Percentiles rank a stretch among this genome's conserved stretches.
phyloP scores from a whole-genome alignment of 78 protist genomes.

The Dictyostelium intermedium region DNA sequence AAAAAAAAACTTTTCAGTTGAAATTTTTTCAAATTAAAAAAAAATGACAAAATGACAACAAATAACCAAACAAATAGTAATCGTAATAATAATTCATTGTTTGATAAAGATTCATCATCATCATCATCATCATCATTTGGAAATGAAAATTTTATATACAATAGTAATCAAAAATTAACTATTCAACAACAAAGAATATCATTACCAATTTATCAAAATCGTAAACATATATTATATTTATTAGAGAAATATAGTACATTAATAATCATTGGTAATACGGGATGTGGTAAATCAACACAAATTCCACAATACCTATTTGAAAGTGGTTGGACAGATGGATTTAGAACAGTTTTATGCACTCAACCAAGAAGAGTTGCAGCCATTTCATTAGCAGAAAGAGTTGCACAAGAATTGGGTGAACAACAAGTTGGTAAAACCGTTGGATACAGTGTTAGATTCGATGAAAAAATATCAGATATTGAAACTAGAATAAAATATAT shows the following conservation, averaged over 20 bases:
- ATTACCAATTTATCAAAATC: slow-evolving; percentile 48
- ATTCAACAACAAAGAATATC: slow-evolving; percentile 68
- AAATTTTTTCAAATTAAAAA: neutral
- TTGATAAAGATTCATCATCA: neutral
- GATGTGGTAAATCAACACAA: slow-evolving; percentile 88
- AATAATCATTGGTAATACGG: slow-evolving; percentile 80
- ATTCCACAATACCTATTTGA: slow-evolving; percentile 88
- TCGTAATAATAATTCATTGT: neutral
- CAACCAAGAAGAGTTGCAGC: slow-evolving; percentile 96
- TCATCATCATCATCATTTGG: neutral
- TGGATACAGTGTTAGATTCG: slow-evolving; percentile 87
- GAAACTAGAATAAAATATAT: slow-evolving; percentile 88
- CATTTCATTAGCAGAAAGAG: slow-evolving; percentile 88
- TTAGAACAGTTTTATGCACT: slow-evolving; percentile 81
- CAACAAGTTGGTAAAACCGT: slow-evolving; percentile 82
- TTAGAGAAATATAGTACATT: slow-evolving; percentile 70
- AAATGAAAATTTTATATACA: slow-evolving; percentile 23
- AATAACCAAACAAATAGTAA: neutral
- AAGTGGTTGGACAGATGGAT: slow-evolving; percentile 92
- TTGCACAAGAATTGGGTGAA: slow-evolving; percentile 89
- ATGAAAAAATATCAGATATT: slow-evolving; percentile 29
- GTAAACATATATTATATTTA: slow-evolving; percentile 51
- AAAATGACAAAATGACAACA: neutral
- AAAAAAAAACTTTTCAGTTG: neutral
- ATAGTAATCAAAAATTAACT: slow-evolving; percentile 19